phyloP scores from a whole-genome alignment of 2,329 filamentous ascomycete genomes.

The Talaromyces sp. region DNA sequence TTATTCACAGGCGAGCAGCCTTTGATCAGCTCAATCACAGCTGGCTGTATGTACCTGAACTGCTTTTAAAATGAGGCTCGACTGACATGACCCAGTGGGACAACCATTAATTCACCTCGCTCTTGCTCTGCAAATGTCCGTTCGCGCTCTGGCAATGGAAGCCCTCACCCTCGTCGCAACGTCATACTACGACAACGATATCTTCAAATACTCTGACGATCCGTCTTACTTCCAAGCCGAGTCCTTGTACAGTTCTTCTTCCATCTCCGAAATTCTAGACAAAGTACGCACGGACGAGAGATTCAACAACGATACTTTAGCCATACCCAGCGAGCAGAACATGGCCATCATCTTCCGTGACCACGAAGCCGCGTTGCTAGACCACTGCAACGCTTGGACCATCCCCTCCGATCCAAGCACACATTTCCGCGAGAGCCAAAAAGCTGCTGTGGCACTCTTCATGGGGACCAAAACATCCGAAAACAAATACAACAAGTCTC shows the following conservation, averaged over 20 bases:
- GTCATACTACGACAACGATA: conserved; percentile 53
- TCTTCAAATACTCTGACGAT: conserved; percentile 67
- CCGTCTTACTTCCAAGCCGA: conserved; percentile 63
- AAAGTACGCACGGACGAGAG: conserved; percentile 65
- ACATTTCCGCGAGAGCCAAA: conserved; percentile 70
- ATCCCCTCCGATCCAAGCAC: conserved; percentile 62
- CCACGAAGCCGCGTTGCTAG: conserved; percentile 67
- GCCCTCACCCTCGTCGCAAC: conserved; percentile 68
- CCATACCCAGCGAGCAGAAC: conserved; percentile 57
- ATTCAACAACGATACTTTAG: conserved; percentile 64
- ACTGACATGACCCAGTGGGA: conserved; percentile 58
- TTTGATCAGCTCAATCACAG: conserved; percentile 74
- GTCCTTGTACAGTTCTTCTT: conserved; percentile 57
- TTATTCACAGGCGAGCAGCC: conserved; percentile 67
- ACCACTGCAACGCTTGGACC: conserved; percentile 89
- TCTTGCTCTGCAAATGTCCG: conserved; percentile 88
- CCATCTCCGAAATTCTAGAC: conserved; percentile 68
- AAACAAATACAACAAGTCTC: conserved; percentile 74
- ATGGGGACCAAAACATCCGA: conserved; percentile 29
- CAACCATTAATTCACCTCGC: conserved; percentile 92
- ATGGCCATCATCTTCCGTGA: conserved; percentile 65
- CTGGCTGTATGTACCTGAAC: conserved; percentile 62
- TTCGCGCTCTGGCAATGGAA: conserved; percentile 82
- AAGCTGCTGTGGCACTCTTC: conserved; percentile 49
- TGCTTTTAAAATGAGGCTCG: background rate